Percentiles rank a stretch among this genome's conserved stretches.
These are phyloP conservation scores for Chaetomiaceae sp. DNA, from an alignment of 2,329 filamentous ascomycete species.

Conservation along the genomic window DNA sequence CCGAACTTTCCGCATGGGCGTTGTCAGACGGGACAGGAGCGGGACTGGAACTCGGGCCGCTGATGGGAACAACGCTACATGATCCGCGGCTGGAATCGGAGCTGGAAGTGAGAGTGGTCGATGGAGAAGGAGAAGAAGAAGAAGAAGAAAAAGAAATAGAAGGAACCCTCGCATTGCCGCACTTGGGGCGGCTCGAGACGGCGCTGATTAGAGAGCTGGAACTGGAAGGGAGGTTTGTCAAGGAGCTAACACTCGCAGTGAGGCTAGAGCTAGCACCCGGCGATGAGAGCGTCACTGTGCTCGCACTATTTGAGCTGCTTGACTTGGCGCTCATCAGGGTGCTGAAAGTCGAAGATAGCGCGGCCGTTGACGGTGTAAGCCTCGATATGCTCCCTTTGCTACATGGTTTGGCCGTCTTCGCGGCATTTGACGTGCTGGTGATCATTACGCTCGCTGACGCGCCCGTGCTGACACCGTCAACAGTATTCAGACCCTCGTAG, in stretches of 20 bases:
- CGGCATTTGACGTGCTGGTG: background rate
- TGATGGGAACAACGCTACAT: background rate
- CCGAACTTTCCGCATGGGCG: constrained; percentile 13
- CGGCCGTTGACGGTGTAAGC: background rate
- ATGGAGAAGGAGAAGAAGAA: too few relatives aligned
- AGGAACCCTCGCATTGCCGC: background rate
- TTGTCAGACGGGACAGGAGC: constrained; percentile 6
- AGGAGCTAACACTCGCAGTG: too few relatives aligned
- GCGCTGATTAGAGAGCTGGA: background rate
- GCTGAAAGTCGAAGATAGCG: background rate
- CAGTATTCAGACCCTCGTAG: background rate
- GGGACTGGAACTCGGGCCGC: background rate
- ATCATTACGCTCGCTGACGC: background rate
- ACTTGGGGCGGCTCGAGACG: background rate
- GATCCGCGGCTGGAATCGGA: background rate
- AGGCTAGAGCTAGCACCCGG: too few relatives aligned
- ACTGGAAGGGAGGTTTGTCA: too few relatives aligned
- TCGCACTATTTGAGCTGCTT: background rate
- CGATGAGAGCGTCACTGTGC: background rate
- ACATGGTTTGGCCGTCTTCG: background rate
- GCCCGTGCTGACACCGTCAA: background rate
- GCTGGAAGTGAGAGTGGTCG: background rate
- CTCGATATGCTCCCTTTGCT: background rate
- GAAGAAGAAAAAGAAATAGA: too few relatives aligned
- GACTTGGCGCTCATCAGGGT: background rate